Base-by-base conservation (phyloP, 2,329 filamentous ascomycete genomes). In the Alternaria rosae region DNA sequence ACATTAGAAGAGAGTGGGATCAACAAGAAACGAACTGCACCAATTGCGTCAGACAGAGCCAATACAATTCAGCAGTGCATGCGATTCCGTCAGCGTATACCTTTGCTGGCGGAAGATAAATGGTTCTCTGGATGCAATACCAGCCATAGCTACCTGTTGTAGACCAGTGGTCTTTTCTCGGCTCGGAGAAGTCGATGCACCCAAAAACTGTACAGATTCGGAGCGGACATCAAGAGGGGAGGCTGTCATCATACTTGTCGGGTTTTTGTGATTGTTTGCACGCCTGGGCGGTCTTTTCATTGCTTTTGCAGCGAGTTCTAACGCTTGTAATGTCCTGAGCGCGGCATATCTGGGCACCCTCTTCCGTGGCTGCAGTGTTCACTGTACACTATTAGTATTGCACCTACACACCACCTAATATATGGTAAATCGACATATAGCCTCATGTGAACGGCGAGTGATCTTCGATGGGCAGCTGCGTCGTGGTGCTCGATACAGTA, bases 1-100 rank as follows among this genome's bases (percentile, higher is more conserved):
- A 86, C 41, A 83, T 91, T 62, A 81, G 77, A 65, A 85, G 87
- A 23, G 81, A 87, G 64, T 86, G 86, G 73, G 87, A 86, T 82
- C 82, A 84, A 28, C 79, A 76, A 5, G 81, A 54, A 30, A 30
- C 25, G 3, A 41, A 54, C 8, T 68, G 66, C 52, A 45, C 38
- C 17, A 17, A 54, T 8, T 68, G 66, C 38, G 48, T 45, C 23
- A 26, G 43, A 43, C 8, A 17, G 25, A 41, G 30, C 5, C 28
- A n/a, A 3, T 59, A 56, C 26, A 3, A 41, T 8, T 12, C 20
- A 11, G 13, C 47, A 6, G 13, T 30, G 4, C 35, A 48, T 41
- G 30, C 32, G 10, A 9, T 21, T 10, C 61, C 15, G 5, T 41
- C 58, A 17, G 30, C 26, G 26, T 50, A 61, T 5, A 30, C 44